A percentile compares a stretch with the other conserved stretches of the same genome.
Conservation (phyloP, 331 rosid genomes). For the Phaseolus coccineus region DNA sequence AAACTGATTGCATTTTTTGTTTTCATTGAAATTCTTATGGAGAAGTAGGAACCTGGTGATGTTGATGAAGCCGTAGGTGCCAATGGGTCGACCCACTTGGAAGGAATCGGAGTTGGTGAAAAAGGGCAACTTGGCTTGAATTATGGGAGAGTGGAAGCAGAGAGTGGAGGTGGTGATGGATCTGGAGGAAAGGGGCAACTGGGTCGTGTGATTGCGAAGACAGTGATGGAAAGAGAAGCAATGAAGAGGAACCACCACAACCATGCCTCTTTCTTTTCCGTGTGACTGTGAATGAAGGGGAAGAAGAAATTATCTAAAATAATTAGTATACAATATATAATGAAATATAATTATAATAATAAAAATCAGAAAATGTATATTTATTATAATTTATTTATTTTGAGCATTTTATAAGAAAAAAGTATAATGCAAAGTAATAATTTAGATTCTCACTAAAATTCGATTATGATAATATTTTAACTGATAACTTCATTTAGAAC, state of each 20-base stretch:
- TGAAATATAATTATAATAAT: too few species aligned
- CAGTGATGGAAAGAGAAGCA: constrained; percentile 40
- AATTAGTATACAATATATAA: too few species aligned
- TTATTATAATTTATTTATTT: too few species aligned
- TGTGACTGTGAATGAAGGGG: not conserved
- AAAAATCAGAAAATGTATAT: too few species aligned
- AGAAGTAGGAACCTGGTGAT: constrained; percentile 63
- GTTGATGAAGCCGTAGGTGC: constrained; percentile 94
- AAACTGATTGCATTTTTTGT: too few species aligned
- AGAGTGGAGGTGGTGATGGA: constrained; percentile 4
- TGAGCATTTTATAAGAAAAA: too few species aligned
- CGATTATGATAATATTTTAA: too few species aligned
- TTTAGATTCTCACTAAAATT: too few species aligned
- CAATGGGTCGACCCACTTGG: constrained; percentile 91
- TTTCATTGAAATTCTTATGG: too few species aligned
- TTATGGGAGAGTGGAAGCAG: constrained; percentile 42
- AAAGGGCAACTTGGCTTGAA: constrained; percentile 61
- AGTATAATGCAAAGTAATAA: too few species aligned
- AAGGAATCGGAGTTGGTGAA: constrained; percentile 77
- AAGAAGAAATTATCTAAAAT: not conserved
- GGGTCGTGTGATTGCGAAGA: constrained; percentile 20
- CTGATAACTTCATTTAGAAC: too few species aligned
- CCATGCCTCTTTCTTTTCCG: constrained; percentile 32
- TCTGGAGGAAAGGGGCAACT: constrained; percentile 1
- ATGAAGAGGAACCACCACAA: constrained; percentile 41